These are phyloP conservation scores for Metschnikowia matae DNA, from an alignment of 805 yeast species.

Conservation along the genomic window DNA sequence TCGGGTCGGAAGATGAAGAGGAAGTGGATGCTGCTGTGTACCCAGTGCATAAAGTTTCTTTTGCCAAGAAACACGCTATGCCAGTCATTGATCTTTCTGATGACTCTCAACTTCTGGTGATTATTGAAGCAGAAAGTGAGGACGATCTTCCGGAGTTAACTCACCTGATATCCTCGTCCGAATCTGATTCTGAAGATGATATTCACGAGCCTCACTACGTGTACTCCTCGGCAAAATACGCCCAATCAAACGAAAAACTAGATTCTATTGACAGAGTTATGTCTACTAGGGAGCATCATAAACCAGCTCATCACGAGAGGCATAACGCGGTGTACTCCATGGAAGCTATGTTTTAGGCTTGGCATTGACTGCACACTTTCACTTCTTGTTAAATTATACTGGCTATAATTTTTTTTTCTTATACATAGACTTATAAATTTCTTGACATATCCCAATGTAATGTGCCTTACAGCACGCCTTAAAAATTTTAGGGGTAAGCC, in stretches of 20 bases:
- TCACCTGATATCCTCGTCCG: slow-evolving; percentile 14
- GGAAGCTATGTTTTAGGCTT: slow-evolving; percentile 33
- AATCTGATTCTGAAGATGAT: slow-evolving; percentile 16
- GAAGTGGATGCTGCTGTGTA: slow-evolving; percentile 10
- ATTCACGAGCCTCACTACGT: slow-evolving; percentile 9
- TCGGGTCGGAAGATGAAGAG: slow-evolving; percentile 27
- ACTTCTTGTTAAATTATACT: neutral
- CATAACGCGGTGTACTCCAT: slow-evolving; percentile 35
- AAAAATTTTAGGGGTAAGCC: neutral
- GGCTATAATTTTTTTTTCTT: neutral
- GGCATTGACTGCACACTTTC: neutral
- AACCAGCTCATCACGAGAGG: slow-evolving; percentile 20
- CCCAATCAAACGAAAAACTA: slow-evolving; percentile 5
- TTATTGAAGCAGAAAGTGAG: slow-evolving; percentile 11
- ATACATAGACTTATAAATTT: neutral
- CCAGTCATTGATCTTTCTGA: slow-evolving; percentile 13
- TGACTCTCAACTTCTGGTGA: slow-evolving; percentile 14
- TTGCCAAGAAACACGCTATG: slow-evolving; percentile 6
- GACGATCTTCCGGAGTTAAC: slow-evolving; percentile 16
- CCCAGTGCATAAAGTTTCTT: neutral
- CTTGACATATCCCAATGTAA: no score
- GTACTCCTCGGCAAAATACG: slow-evolving; percentile 6
- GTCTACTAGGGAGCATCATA: neutral
- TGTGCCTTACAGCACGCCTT: no score
- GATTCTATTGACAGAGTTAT: neutral